Conservation (phyloP, 257 asterid genomes). For the Solanum infundibuliforme region DNA sequence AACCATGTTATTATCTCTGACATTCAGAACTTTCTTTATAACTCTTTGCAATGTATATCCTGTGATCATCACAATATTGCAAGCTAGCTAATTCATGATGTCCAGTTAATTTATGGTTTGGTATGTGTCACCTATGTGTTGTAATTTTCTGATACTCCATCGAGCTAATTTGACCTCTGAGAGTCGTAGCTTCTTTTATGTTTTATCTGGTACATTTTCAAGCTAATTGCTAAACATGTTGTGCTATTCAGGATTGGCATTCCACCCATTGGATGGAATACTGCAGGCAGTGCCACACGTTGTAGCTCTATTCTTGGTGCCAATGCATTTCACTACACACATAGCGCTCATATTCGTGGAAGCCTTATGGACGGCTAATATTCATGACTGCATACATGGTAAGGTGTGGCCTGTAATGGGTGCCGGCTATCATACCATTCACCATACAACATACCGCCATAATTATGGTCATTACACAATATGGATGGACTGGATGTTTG, state of each 20-base stretch:
- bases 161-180: neutral
- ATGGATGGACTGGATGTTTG: slow-evolving; percentile 99
- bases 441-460: slow-evolving; percentile 96
- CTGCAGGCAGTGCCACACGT: slow-evolving; percentile 89
- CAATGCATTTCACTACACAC: slow-evolving; percentile 70
- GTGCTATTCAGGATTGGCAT: slow-evolving; percentile 59
- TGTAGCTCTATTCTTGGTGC: slow-evolving; percentile 65
- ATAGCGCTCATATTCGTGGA: slow-evolving; percentile 64
- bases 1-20: neutral
- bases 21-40: neutral
- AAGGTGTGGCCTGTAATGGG: slow-evolving; percentile 97
- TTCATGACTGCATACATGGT: slow-evolving; percentile 87
- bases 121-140: neutral
- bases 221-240: neutral
- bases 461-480: slow-evolving; percentile 92
- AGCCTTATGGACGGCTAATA: slow-evolving; percentile 88
- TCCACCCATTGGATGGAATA: slow-evolving; percentile 94
- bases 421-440: slow-evolving; percentile 96
- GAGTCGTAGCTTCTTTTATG: neutral
- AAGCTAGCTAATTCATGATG: neutral
- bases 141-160: neutral
- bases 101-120: neutral
- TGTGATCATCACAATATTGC: neutral
- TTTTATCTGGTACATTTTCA: neutral
- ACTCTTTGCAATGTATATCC: neutral